Base-by-base conservation (phyloP, 116 monocot species). In the Papilionanthe hybrid region DNA sequence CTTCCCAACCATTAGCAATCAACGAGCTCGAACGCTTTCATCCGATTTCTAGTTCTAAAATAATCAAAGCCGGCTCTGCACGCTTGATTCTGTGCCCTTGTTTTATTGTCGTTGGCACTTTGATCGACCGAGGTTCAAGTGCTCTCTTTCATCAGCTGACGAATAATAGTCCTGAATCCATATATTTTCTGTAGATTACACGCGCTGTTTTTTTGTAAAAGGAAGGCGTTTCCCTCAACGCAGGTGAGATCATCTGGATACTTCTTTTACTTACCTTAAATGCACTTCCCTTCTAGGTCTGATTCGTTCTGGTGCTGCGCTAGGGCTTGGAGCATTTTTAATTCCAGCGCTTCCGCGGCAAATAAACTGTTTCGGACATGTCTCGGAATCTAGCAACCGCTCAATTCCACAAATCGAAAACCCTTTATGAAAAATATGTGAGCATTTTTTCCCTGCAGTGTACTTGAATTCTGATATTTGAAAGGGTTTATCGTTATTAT, bases 391-490 rank as follows among this genome's bases (percentile, higher is more conserved):
- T 84, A 1, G 79, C 86, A 37, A 77, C 85, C n/a, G 45, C 92
- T 4, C 98, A 94, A 76, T 88, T 91, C 81, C 92, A 87, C 82
- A 98, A 91, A 83, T 85, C 89, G 10, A 98, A 94, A 88, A 91
- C 94, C n/a, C 87, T 98, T 28, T 92, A 94, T 77, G 88, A 91
- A 86, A 94, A 98, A 98, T 98, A 98, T 55, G 98, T 98, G 79
- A 90, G 94, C 25, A n/a, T 32, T 9, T 15, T 28, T 29, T 42
- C 18, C 44, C 44, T 5, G 15, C 22, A 9, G n/a, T 67, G n/a
- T 80, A 9, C 18, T 29, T 18, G 60, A 83, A 81, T 47, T 77
- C 19, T 72, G 22, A 41, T 9, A 23, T 22, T 65, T 81, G 5
- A 5, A 5, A 60, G 4, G 12, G 1, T 75, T 60, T 53, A 65